A percentile compares a stretch with the other conserved stretches of the same genome.
Evolutionary conservation across 805 yeast genomes (phyloP).

Genomic region (Teunomyces lycoperdinae): DNA sequence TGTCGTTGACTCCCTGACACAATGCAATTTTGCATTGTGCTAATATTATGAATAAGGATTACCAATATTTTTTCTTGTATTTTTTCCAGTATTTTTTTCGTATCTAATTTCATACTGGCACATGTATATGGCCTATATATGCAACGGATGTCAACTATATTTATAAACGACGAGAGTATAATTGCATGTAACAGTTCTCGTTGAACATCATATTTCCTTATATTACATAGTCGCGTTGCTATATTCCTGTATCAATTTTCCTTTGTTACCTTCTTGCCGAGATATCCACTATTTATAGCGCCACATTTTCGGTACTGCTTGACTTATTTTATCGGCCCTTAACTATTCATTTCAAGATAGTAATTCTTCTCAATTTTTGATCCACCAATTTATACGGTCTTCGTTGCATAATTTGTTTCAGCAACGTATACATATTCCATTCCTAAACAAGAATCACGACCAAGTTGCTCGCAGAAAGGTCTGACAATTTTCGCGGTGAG

Average conservation of each 20-base stretch:
- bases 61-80: not conserved
- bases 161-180: not conserved
- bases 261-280: not conserved
- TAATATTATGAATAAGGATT: not conserved
- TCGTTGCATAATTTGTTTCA: not conserved
- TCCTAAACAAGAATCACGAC: not conserved
- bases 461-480: not conserved
- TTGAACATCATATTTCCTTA: not conserved
- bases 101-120: not conserved
- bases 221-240: not conserved
- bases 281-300: not conserved
- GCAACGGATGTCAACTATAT: not conserved
- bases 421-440: not conserved
- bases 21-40: not conserved
- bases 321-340: not conserved
- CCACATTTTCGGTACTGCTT: not conserved
- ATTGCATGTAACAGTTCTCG: not conserved
- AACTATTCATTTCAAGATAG: not conserved
- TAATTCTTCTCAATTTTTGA: not conserved
- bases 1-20: not conserved
- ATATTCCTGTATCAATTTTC: not conserved
- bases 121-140: not conserved
- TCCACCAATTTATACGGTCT: not conserved
- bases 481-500: not conserved
- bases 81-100: not conserved